Percentiles rank a stretch among this genome's conserved stretches.
Evolutionary conservation across 345 rosid genomes (phyloP).

Genomic region (Jatropha curcas): DNA sequence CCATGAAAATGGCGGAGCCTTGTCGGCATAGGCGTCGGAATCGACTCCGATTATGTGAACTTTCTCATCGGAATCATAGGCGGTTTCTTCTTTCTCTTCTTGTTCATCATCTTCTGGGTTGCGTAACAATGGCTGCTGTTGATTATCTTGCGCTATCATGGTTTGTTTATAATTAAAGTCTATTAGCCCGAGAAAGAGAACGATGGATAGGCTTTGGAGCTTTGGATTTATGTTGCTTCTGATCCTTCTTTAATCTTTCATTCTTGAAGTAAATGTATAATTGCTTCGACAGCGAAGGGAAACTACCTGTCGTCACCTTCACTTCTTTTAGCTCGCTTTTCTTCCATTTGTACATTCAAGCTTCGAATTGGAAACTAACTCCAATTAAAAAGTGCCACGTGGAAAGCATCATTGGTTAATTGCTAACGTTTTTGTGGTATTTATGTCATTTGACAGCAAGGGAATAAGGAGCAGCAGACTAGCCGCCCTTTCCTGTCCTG

Average conservation of each 20-base stretch:
- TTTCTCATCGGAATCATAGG: conserved; percentile 73
- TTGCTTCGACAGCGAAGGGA: not conserved
- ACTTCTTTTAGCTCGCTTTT: too few relatives aligned
- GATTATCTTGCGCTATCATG: conserved; percentile 18
- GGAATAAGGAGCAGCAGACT: too few relatives aligned
- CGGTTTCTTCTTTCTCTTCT: conserved; percentile 41
- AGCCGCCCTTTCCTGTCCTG: too few relatives aligned
- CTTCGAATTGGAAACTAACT: too few relatives aligned
- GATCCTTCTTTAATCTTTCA: not conserved
- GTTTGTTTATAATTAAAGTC: not conserved
- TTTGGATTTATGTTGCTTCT: conserved; percentile 6
- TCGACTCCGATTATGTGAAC: conserved; percentile 58
- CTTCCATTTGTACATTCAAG: not conserved
- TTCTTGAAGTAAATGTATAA: not conserved
- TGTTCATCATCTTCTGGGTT: conserved; percentile 28
- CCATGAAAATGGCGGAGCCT: conserved; percentile 85
- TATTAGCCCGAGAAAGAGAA: not conserved
- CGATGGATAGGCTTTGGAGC: not conserved
- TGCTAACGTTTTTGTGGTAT: not conserved
- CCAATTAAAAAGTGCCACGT: not conserved
- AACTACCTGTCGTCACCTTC: not conserved
- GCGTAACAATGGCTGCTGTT: conserved; percentile 35
- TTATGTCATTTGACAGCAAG: not conserved
- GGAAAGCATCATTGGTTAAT: not conserved
- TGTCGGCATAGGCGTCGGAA: conserved; percentile 32